Conservation (phyloP, 257 asterid genomes). For the Solanum bulbocastanum region DNA sequence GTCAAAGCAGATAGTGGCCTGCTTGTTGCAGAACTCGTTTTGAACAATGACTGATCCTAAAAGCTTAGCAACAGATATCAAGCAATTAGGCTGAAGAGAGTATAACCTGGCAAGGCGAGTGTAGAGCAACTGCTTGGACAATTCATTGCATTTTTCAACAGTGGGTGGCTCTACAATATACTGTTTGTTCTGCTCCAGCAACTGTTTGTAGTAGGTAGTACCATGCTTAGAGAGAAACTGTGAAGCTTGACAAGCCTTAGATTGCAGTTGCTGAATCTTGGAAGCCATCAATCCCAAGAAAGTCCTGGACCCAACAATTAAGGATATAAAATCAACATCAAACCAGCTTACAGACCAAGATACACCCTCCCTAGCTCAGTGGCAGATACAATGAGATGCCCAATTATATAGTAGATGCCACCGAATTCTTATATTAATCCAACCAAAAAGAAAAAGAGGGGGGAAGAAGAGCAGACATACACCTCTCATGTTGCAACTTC, state of each 20-base stretch:
- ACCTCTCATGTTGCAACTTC: not conserved
- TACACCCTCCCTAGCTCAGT: not conserved
- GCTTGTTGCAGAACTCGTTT: not conserved
- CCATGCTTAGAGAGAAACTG: slow-evolving; percentile 25
- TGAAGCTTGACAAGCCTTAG: slow-evolving; percentile 30
- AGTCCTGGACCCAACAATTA: not conserved
- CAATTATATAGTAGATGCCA: not conserved
- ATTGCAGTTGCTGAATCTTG: slow-evolving; percentile 22
- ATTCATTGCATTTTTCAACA: slow-evolving; percentile 33
- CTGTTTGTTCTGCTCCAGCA: slow-evolving; percentile 33
- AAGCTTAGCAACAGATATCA: not conserved
- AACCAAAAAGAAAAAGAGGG: not conserved
- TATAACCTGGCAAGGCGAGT: slow-evolving; percentile 47
- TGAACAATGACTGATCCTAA: not conserved
- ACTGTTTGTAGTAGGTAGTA: slow-evolving; percentile 23
- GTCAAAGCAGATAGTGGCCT: not conserved
- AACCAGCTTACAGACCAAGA: not conserved
- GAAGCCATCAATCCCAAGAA: slow-evolving; percentile 26
- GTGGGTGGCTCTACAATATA: slow-evolving; percentile 36
- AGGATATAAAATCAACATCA: not conserved
- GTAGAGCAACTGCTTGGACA: slow-evolving; percentile 35
- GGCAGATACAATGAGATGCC: not conserved
- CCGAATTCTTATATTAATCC: not conserved
- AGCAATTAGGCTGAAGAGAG: not conserved
- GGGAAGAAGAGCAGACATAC: not conserved